A percentile compares a stretch with the other conserved stretches of the same genome.
These are phyloP conservation scores for Heliosperma pusillum DNA, from an alignment of 148 eudicot species.

Conservation along the genomic window DNA sequence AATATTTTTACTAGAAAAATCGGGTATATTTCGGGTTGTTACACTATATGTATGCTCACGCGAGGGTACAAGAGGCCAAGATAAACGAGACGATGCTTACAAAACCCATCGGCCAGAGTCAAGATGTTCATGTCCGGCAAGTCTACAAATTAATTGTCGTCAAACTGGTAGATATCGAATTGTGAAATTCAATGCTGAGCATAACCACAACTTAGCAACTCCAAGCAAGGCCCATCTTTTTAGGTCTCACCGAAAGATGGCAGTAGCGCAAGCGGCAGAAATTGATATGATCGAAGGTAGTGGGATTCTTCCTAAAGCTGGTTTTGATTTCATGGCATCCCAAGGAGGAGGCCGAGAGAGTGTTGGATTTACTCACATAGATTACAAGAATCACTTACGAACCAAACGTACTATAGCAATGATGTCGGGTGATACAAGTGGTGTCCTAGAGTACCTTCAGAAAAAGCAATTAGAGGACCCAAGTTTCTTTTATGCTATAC, in stretches of 20 bases:
- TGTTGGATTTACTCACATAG: neutral
- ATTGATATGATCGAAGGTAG: neutral
- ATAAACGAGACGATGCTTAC: neutral
- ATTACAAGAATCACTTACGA: neutral
- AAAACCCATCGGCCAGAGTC: neutral
- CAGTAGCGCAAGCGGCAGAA: neutral
- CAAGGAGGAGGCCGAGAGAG: conserved; percentile 6
- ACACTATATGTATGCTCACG: neutral
- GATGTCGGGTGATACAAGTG: conserved; percentile 16
- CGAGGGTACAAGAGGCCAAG: neutral
- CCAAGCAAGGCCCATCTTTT: too few relatives aligned
- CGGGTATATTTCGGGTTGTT: too few relatives aligned
- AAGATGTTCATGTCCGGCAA: neutral
- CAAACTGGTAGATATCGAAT: neutral
- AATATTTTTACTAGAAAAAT: too few relatives aligned
- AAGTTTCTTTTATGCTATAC: conserved; percentile 18
- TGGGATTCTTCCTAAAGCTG: neutral
- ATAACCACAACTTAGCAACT: neutral
- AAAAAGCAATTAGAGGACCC: conserved; percentile 25
- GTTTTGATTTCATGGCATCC: neutral
- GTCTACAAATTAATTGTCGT: neutral
- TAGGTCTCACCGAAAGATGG: neutral
- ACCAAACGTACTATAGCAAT: neutral
- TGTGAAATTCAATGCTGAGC: neutral
- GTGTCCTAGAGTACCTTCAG: conserved; percentile 8